These are phyloP conservation scores for Debaryomyces coudertii DNA, from an alignment of 1,139 yeast species.

Conservation along the genomic window DNA sequence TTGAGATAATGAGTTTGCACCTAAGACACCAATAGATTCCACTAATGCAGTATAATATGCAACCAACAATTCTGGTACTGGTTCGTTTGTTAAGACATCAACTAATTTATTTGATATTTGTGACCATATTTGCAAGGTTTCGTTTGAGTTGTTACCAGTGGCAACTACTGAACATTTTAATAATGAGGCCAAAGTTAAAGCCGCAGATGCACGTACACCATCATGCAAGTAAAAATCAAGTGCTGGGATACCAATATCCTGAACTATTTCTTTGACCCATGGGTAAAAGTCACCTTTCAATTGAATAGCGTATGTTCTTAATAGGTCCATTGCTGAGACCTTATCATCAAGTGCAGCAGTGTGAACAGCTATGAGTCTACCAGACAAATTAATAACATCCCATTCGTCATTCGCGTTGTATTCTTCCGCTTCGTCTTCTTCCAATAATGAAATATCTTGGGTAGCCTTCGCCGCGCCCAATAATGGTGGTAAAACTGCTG, in stretches of 20 bases:
- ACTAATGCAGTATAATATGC: slow-evolving; percentile 76
- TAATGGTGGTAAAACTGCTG: slow-evolving; percentile 88
- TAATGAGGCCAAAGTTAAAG: slow-evolving; percentile 79
- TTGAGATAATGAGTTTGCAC: slow-evolving; percentile 58
- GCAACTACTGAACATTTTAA: slow-evolving; percentile 70
- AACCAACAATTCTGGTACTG: slow-evolving; percentile 80
- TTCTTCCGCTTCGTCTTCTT: slow-evolving; percentile 86
- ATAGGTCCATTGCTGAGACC: slow-evolving; percentile 85
- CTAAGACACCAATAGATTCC: slow-evolving; percentile 68
- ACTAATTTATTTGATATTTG: slow-evolving; percentile 70
- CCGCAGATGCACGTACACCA: slow-evolving; percentile 91
- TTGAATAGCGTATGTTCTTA: slow-evolving; percentile 85
- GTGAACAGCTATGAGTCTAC: slow-evolving; percentile 93
- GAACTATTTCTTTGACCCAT: slow-evolving; percentile 77
- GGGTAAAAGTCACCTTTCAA: slow-evolving; percentile 82
- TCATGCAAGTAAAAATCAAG: slow-evolving; percentile 90
- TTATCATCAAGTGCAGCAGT: slow-evolving; percentile 92
- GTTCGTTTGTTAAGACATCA: slow-evolving; percentile 72
- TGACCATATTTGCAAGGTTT: slow-evolving; percentile 71
- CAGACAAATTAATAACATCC: slow-evolving; percentile 91
- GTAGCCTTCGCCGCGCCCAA: slow-evolving; percentile 83
- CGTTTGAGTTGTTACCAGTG: slow-evolving; percentile 57
- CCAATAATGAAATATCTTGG: slow-evolving; percentile 85
- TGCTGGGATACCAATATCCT: slow-evolving; percentile 83
- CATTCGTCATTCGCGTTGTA: slow-evolving; percentile 86